Conservation (phyloP, 768 basidiomycete genomes). For the Sporobolomyces roseus region DNA sequence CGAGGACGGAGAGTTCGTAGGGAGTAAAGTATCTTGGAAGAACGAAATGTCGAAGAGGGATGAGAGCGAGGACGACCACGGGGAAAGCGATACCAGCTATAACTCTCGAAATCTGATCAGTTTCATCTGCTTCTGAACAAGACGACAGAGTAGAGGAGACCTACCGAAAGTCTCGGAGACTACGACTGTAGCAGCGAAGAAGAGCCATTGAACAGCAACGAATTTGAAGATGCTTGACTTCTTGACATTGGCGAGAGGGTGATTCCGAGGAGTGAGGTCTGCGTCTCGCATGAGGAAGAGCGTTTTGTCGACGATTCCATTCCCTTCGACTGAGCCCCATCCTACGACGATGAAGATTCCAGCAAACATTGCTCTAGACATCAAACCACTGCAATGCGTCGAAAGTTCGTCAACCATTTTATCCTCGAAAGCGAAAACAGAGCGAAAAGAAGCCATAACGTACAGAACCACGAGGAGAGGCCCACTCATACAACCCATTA, state of each 20-base stretch:
- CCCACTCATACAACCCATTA: constrained; percentile 69
- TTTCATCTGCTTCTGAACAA: no score
- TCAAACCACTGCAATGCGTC: constrained; percentile 54
- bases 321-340: constrained; percentile 68
- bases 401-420: no score
- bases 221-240: constrained; percentile 70
- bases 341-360: constrained; percentile 60
- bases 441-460: background rate
- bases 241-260: constrained; percentile 73
- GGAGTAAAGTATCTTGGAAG: constrained; percentile 67
- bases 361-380: constrained; percentile 61
- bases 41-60: constrained; percentile 67
- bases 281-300: constrained; percentile 74
- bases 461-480: constrained; percentile 73
- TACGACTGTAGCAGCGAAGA: constrained; percentile 82
- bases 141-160: constrained; percentile 37
- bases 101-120: no score
- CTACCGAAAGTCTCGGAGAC: constrained; percentile 83
- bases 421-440: no score
- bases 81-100: constrained; percentile 86
- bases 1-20: constrained; percentile 78
- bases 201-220: constrained; percentile 67
- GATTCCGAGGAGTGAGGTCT: constrained; percentile 56
- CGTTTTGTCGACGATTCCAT: constrained; percentile 76
- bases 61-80: constrained; percentile 74